Conservation (phyloP, 176 grass and related monocot species). For the Saccharum spontaneum region DNA sequence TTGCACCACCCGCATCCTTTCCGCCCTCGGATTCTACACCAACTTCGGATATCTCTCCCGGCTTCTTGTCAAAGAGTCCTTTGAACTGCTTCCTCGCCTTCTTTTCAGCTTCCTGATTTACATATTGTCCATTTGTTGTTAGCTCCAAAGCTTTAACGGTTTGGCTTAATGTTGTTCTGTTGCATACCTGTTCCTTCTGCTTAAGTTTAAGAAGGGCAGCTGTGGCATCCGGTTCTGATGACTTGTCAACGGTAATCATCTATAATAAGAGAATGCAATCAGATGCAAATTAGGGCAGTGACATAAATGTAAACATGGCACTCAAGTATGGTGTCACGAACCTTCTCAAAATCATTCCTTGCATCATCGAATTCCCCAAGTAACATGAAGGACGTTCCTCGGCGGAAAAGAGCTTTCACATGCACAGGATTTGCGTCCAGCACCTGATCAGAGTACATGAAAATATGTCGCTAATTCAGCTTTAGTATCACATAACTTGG, state of each 20-base stretch:
- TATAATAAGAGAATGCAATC: constrained; percentile 40
- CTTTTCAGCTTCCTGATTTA: constrained; percentile 73
- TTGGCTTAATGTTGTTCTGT: not conserved
- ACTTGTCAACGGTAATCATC: constrained; percentile 80
- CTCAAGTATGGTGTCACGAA: constrained; percentile 28
- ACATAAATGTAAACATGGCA: not conserved
- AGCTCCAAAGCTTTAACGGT: not conserved
- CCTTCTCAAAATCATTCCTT: constrained; percentile 91
- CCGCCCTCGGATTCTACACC: constrained; percentile 30
- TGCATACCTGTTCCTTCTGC: constrained; percentile 72
- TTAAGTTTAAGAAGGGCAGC: constrained; percentile 82
- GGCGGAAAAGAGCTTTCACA: constrained; percentile 85
- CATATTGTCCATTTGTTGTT: not conserved
- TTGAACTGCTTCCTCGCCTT: constrained; percentile 92
- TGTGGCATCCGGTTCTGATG: constrained; percentile 75
- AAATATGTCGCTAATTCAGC: not conserved
- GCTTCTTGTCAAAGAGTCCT: constrained; percentile 97
- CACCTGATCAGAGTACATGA: constrained; percentile 47
- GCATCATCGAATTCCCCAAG: constrained; percentile 88
- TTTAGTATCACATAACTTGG: not conserved
- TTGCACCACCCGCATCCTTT: not conserved
- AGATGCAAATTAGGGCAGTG: not conserved
- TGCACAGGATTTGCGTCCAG: constrained; percentile 82
- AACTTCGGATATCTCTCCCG: constrained; percentile 84
- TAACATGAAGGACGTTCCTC: constrained; percentile 81